Conservation (phyloP, 805 yeast genomes). For the Maudiozyma turicensis region DNA sequence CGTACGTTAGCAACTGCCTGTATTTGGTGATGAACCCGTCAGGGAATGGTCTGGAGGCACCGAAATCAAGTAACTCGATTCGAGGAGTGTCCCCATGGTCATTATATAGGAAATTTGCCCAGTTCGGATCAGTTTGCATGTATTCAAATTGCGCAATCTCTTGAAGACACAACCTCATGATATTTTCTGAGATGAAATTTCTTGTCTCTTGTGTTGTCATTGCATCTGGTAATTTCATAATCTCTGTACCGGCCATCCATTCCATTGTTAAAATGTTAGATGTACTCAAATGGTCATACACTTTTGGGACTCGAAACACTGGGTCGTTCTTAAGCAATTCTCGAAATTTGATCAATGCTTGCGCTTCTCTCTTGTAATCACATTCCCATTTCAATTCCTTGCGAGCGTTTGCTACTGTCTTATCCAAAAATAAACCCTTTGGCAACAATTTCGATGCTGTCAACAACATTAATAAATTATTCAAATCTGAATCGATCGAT, state of each 20-base stretch:
- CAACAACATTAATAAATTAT: conserved; percentile 67
- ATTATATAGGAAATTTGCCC: conserved; percentile 95
- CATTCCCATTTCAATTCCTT: conserved; percentile 95
- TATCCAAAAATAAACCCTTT: conserved; percentile 83
- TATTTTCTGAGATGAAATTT: conserved; percentile 73
- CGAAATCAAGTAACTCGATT: conserved; percentile 87
- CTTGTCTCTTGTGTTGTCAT: conserved; percentile 46
- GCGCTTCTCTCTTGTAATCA: conserved; percentile 86
- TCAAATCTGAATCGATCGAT: conserved; percentile 89
- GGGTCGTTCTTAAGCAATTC: conserved; percentile 50
- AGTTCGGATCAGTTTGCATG: conserved; percentile 98
- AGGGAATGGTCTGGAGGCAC: conserved; percentile 80
- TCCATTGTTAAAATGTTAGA: conserved; percentile 86
- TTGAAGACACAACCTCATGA: conserved; percentile 76
- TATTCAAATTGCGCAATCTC: conserved; percentile 79
- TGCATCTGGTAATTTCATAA: conserved; percentile 63
- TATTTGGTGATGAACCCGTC: conserved; percentile 61
- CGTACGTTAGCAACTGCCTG: conserved; percentile 61
- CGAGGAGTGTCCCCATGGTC: conserved; percentile 40
- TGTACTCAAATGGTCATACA: conserved; percentile 67
- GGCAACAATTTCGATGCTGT: conserved; percentile 85
- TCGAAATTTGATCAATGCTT: conserved; percentile 57
- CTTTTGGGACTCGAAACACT: conserved; percentile 71
- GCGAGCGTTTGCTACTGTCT: conserved; percentile 87
- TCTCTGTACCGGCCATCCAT: conserved; percentile 71